Conservation (phyloP, 495 filamentous ascomycete genomes). For the Tuber calosporum region DNA sequence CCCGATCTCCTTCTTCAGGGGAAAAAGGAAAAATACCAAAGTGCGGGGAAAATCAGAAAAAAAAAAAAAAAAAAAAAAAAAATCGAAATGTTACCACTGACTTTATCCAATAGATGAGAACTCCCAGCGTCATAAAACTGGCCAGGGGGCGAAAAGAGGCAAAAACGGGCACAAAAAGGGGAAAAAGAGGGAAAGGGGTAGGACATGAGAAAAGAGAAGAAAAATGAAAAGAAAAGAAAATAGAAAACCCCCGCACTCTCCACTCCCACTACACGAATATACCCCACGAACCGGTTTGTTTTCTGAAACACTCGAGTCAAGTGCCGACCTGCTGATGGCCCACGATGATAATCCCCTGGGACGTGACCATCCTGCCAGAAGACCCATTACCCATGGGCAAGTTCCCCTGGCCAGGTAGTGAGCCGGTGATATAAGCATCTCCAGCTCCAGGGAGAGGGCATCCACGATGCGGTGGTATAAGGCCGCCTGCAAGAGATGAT, state of each 20-base stretch:
- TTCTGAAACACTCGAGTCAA: conserved; percentile 22
- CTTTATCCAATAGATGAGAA: conserved; percentile 1
- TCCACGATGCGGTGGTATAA: conserved; percentile 34
- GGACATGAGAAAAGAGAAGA: not conserved
- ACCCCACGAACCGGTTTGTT: conserved; percentile 13
- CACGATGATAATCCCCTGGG: conserved; percentile 33
- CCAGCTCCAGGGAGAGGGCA: conserved; percentile 21
- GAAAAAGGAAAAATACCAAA: conserved; percentile 19
- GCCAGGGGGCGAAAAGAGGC: not conserved
- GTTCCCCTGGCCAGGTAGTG: conserved; percentile 27
- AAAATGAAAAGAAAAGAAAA: not conserved
- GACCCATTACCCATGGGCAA: conserved; percentile 25
- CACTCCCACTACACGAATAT: not conserved
- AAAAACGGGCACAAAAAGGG: not conserved
- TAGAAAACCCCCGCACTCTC: not conserved
- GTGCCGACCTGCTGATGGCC: conserved; percentile 26
- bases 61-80: conserved; percentile 24
- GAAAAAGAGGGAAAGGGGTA: not conserved
- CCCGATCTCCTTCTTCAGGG: conserved; percentile 14
- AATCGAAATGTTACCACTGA: conserved; percentile 4
- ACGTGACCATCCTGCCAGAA: conserved; percentile 24
- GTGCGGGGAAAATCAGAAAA: conserved; percentile 22
- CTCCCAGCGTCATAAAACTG: not conserved
- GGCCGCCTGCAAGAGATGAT: conserved; percentile 22
- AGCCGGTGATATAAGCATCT: conserved; percentile 32